These are phyloP conservation scores for Citrus inodora DNA, from an alignment of 345 rosid genomes.

Conservation along the genomic window DNA sequence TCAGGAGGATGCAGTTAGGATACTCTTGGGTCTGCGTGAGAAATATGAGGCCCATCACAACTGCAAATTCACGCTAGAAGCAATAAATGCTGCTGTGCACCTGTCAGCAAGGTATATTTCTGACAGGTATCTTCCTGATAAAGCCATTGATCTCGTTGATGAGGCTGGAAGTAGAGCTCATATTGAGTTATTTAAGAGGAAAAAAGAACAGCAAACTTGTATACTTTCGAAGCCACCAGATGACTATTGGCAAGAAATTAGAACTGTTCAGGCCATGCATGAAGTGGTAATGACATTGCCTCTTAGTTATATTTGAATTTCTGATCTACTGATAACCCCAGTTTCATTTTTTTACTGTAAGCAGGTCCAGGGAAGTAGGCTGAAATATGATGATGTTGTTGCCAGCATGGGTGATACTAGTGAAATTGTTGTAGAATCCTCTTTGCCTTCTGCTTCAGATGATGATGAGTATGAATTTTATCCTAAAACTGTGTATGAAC, in stretches of 20 bases:
- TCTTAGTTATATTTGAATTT: conserved; percentile 1
- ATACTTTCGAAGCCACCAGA: conserved; percentile 81
- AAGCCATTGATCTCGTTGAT: conserved; percentile 96
- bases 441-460: conserved; percentile 45
- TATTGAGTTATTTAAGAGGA: conserved; percentile 76
- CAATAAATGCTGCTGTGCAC: conserved; percentile 88
- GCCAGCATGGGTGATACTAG: conserved; percentile 38
- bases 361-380: conserved; percentile 65
- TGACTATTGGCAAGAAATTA: conserved; percentile 98
- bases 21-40: conserved; percentile 80
- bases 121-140: conserved; percentile 95
- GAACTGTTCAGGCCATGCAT: conserved; percentile 95
- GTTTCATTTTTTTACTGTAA: conserved; percentile 15
- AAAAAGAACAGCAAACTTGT: conserved; percentile 68
- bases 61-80: conserved; percentile 76
- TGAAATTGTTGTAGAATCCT: conserved; percentile 47
- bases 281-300: conserved; percentile 65
- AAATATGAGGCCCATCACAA: conserved; percentile 92
- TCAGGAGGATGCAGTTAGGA: conserved; percentile 89
- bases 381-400: conserved; percentile 40
- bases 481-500: conserved; percentile 11
- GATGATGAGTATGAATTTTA: conserved; percentile 56
- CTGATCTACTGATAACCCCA: conserved; percentile 12
- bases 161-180: conserved; percentile 99
- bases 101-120: conserved; percentile 83